Conservation (phyloP, 192 early-diverging fungal species). For the Spinellus fusiger region DNA sequence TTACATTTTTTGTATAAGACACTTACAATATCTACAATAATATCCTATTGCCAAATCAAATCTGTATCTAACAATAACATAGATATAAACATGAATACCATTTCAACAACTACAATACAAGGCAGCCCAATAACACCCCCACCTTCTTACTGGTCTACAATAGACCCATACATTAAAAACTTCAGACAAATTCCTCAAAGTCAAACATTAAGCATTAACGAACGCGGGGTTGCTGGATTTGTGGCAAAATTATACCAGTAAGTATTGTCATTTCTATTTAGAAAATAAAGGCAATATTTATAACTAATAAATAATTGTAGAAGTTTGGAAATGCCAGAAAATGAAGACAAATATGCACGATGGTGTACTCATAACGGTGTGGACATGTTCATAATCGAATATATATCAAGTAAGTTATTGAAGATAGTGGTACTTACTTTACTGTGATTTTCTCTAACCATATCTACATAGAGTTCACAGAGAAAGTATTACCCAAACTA, state of each 20-base stretch:
- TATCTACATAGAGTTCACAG: slow-evolving; percentile 34
- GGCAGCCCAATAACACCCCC: too few species aligned
- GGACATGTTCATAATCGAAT: slow-evolving; percentile 37
- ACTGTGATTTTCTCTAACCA: not conserved
- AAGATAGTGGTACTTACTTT: too few species aligned
- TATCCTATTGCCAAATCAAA: too few species aligned
- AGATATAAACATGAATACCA: too few species aligned
- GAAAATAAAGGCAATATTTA: not conserved
- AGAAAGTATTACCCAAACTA: slow-evolving; percentile 32
- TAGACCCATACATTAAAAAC: not conserved
- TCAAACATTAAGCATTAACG: not conserved
- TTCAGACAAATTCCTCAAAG: not conserved
- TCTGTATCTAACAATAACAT: too few species aligned
- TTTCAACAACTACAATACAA: too few species aligned
- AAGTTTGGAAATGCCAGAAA: slow-evolving; percentile 21
- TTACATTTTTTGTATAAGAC: too few species aligned
- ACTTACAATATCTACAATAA: too few species aligned
- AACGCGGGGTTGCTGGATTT: slow-evolving; percentile 31
- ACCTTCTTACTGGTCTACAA: not conserved
- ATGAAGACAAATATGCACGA: slow-evolving; percentile 24
- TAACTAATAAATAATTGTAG: slow-evolving; percentile 11
- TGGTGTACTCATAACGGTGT: slow-evolving; percentile 26
- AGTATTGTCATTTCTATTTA: not conserved
- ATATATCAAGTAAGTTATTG: slow-evolving; percentile 27
- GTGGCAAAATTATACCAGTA: slow-evolving; percentile 34